Percentiles rank a stretch among this genome's conserved stretches.
Conservation (phyloP, 768 basidiomycete species). For the Tulasnella sp. region DNA sequence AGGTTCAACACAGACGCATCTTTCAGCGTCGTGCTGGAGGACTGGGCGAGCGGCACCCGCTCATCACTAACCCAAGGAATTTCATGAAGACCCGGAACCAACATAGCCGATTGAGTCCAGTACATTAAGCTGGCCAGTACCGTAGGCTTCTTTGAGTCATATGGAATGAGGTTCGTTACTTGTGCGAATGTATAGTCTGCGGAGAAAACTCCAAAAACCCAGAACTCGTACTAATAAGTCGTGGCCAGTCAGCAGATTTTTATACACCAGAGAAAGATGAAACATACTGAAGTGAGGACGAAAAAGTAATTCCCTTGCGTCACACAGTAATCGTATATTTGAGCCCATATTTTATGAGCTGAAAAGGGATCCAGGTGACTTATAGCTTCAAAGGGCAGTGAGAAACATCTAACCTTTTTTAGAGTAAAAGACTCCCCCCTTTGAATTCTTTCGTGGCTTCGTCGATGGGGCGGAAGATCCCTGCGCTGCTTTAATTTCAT, state of each 20-base stretch:
- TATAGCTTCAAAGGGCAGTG: no score
- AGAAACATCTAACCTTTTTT: no score
- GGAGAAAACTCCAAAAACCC: conserved; percentile 15
- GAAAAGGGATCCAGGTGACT: no score
- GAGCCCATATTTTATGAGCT: no score
- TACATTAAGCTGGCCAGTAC: background rate
- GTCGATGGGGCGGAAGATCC: no score
- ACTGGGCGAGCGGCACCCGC: no score
- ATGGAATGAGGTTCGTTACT: background rate
- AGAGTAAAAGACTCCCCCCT: no score
- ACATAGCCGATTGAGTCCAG: conserved; percentile 19
- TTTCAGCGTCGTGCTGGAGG: background rate
- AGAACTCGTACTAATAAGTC: background rate
- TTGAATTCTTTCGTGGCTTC: no score
- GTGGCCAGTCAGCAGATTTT: no score
- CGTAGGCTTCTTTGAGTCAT: background rate
- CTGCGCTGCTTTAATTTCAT: no score
- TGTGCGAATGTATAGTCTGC: background rate
- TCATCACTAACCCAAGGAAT: conserved; percentile 9
- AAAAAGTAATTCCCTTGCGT: background rate
- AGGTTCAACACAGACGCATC: background rate
- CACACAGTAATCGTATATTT: conserved; percentile 4
- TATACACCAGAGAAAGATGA: background rate
- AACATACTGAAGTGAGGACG: no score
- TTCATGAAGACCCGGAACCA: no score